Percentiles rank a stretch among this genome's conserved stretches.
These are phyloP conservation scores for Hymenoscyphus scutula DNA, from an alignment of 2,329 filamentous ascomycete genomes.

Conservation along the genomic window DNA sequence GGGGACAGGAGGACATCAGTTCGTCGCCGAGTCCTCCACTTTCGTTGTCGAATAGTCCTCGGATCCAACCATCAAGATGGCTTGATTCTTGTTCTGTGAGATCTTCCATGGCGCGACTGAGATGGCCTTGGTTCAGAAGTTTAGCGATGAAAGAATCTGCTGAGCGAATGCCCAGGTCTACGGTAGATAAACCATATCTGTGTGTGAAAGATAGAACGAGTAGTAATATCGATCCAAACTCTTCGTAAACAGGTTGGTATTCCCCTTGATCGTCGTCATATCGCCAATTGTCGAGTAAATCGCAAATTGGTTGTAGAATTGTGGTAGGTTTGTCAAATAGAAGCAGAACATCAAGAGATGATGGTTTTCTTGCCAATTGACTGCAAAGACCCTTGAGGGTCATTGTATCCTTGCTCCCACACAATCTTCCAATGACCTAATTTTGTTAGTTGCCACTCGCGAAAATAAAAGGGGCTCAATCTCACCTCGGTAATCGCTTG, in stretches of 20 bases:
- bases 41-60: slow-evolving; percentile 73
- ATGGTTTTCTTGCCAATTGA: slow-evolving; percentile 68
- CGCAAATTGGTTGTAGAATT: slow-evolving; percentile 72
- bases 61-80: slow-evolving; percentile 72
- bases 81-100: slow-evolving; percentile 61
- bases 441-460: slow-evolving; percentile 16
- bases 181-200: slow-evolving; percentile 64
- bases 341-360: slow-evolving; percentile 70
- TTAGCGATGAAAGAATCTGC: slow-evolving; percentile 67
- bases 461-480: slow-evolving; percentile 8
- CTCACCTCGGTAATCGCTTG: slow-evolving; percentile 71
- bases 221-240: slow-evolving; percentile 75
- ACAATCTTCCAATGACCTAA: slow-evolving; percentile 67
- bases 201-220: slow-evolving; percentile 73
- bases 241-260: slow-evolving; percentile 82
- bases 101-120: slow-evolving; percentile 56
- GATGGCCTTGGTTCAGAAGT: slow-evolving; percentile 59
- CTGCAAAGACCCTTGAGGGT: slow-evolving; percentile 73
- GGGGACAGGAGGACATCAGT: slow-evolving; percentile 76
- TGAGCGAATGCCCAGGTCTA: slow-evolving; percentile 60
- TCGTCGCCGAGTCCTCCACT: slow-evolving; percentile 73
- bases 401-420: slow-evolving; percentile 73
- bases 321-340: slow-evolving; percentile 69
- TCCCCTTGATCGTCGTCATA: slow-evolving; percentile 83
- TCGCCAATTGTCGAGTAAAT: slow-evolving; percentile 73